Base-by-base conservation (phyloP, 768 basidiomycete species). In the Dentipellis sp. region DNA sequence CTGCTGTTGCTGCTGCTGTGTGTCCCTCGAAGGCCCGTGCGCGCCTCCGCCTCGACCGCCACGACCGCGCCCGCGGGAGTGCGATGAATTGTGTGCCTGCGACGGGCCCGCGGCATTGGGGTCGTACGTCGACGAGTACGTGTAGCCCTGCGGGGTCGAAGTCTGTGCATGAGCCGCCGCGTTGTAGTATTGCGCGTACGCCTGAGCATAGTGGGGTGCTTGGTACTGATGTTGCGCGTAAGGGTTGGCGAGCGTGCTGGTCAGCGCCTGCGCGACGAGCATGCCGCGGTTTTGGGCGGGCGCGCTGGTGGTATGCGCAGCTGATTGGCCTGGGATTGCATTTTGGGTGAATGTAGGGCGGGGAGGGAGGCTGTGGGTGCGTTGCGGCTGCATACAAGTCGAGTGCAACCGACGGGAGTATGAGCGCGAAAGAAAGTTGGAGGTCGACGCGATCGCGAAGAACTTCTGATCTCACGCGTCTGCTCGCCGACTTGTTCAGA, bases 181-280 rank as follows among this genome's bases (percentile, higher is more conserved):
- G 12, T 55, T 22, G 56, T 58, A 59, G 40, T 58, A 55, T 36
- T 62, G 63, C 34, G 59, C 57, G 52, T 66, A 65, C 17, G 69
- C 65, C 56, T 70, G 69, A 1, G 69, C 68, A 53, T 72, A 67
- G 56, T 72, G 70, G 11, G 67, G 59, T 2, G 67, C 64, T n/a
- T 67, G 63, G 14, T 62, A 40, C 17, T 61, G 65, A 12, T 49
- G 23, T 10, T 50, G 56, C 12, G 57, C 63, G 54, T 69, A 70
- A 14, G 70, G 69, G 54, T 69, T 66, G 10, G 64, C 52, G 3
- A 69, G 62, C 0, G 68, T 57, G 40, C 62, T 58, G 10, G 64
- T 54, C 6, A 68, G 55, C 1, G 66, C 59, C 2, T 65, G 62
- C 16, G 64, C 67, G 11, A 65, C 60, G 12, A 55, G 47, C 19